Percentiles rank a stretch among this genome's conserved stretches.
phyloP scores from a whole-genome alignment of 2,329 filamentous ascomycete genomes.

The Pseudodiploospora longispora region DNA sequence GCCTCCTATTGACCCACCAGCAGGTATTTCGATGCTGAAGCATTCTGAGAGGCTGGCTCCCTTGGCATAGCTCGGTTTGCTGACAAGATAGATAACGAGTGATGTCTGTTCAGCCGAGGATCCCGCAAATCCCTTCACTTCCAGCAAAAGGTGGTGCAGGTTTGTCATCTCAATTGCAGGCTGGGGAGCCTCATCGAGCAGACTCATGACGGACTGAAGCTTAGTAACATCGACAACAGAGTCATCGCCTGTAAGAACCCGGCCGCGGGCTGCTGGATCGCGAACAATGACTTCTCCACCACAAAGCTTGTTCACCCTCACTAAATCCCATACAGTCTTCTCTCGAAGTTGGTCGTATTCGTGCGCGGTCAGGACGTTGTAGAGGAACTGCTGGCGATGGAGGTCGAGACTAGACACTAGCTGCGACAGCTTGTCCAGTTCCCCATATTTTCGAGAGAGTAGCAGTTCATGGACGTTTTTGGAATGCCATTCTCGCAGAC shows the following conservation, averaged over 20 bases:
- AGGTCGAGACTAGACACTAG: conserved; percentile 79
- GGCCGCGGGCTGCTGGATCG: conserved; percentile 73
- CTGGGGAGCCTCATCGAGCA: conserved; percentile 75
- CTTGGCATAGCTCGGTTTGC: conserved; percentile 55
- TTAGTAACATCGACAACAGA: conserved; percentile 86
- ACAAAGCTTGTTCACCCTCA: conserved; percentile 88
- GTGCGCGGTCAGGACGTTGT: conserved; percentile 83
- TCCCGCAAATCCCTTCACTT: conserved; percentile 75
- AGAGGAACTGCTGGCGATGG: conserved; percentile 79
- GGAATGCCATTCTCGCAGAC: conserved; percentile 95
- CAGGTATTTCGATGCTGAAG: conserved; percentile 69
- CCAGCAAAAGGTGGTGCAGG: conserved; percentile 74
- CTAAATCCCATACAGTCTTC: conserved; percentile 90
- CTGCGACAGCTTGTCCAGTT: conserved; percentile 71
- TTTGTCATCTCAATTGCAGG: conserved; percentile 58
- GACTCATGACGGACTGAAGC: conserved; percentile 91
- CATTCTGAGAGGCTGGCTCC: conserved; percentile 70
- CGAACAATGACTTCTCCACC: conserved; percentile 91
- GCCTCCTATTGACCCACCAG: conserved; percentile 62
- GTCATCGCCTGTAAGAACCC: conserved; percentile 84
- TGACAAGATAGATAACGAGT: conserved; percentile 69
- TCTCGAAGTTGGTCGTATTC: conserved; percentile 78
- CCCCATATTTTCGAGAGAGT: conserved; percentile 70
- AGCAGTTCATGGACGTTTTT: conserved; percentile 91
- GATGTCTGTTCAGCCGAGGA: conserved; percentile 67